Evolutionary conservation across 1,139 yeast genomes (phyloP).

Genomic region (Suzukiozyma palmioleophila): DNA sequence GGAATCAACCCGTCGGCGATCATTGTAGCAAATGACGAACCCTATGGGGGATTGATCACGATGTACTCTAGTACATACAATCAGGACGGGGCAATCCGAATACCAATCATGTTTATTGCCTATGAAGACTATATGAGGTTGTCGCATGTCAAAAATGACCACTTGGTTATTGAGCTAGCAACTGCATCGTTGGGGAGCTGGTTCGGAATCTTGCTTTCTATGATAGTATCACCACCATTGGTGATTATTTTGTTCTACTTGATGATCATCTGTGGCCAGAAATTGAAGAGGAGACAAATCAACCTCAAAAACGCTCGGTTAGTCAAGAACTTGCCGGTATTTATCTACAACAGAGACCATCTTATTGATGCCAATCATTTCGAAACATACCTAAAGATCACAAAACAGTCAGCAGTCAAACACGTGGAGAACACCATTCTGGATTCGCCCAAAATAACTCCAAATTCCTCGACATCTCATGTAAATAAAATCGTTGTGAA

Average conservation of each 20-base stretch:
- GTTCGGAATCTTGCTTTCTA: conserved; percentile 35
- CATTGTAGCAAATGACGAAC: conserved; percentile 41
- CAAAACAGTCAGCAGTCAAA: conserved; percentile 18
- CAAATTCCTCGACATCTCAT: conserved; percentile 16
- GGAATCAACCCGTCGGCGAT: conserved; percentile 29
- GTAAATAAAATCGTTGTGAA: conserved; percentile 23
- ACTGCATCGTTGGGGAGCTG: conserved; percentile 41
- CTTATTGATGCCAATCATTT: conserved; percentile 25
- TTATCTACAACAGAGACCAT: conserved; percentile 35
- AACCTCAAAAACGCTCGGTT: conserved; percentile 29
- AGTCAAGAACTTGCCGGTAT: conserved; percentile 37
- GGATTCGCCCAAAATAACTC: conserved; percentile 12
- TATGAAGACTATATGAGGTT: conserved; percentile 32
- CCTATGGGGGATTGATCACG: conserved; percentile 34
- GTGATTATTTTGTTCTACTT: conserved; percentile 34
- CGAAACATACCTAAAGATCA: conserved; percentile 23
- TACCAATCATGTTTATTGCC: conserved; percentile 38
- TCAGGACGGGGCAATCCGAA: conserved; percentile 29
- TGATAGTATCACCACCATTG: conserved; percentile 43
- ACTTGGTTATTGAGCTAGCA: conserved; percentile 17
- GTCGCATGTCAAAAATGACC: conserved; percentile 8
- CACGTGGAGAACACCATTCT: conserved; percentile 7
- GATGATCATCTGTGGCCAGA: conserved; percentile 28
- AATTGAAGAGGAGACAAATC: conserved; percentile 22
- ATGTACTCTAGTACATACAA: conserved; percentile 42